phyloP scores from a whole-genome alignment of 208 protist species.

The Acanthamoeba sp. region DNA sequence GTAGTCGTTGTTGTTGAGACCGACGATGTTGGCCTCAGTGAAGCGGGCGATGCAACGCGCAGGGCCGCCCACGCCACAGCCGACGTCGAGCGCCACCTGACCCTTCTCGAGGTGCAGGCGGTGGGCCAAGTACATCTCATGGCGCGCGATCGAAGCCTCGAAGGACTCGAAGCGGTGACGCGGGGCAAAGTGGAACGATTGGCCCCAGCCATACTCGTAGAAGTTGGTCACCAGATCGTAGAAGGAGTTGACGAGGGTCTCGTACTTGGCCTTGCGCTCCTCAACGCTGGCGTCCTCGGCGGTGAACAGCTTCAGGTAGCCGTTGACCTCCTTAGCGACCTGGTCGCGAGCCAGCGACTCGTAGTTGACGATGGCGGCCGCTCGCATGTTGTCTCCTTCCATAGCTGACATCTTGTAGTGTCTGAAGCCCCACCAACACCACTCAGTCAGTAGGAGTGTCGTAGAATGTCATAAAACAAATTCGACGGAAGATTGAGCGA shows the following conservation, averaged over 20 bases:
- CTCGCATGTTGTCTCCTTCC: constrained; percentile 56
- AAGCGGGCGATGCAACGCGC: constrained; percentile 96
- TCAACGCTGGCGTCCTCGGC: constrained; percentile 35
- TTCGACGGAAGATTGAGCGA: too few species aligned
- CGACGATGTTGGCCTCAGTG: constrained; percentile 94
- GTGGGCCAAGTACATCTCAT: constrained; percentile 96
- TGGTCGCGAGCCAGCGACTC: constrained; percentile 58
- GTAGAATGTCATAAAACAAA: too few species aligned
- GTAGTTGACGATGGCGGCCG: constrained; percentile 42
- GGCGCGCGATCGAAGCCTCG: constrained; percentile 94
- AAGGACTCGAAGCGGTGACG: constrained; percentile 91
- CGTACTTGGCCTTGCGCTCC: constrained; percentile 81
- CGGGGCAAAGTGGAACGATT: constrained; percentile 92
- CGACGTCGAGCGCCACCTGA: constrained; percentile 92
- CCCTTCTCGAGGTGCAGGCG: constrained; percentile 92
- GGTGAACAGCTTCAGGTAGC: neutral
- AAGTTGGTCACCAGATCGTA: constrained; percentile 98
- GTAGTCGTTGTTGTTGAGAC: constrained; percentile 98
- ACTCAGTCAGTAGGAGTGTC: too few species aligned
- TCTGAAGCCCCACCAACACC: too few species aligned
- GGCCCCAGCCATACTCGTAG: constrained; percentile 98
- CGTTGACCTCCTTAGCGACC: constrained; percentile 56
- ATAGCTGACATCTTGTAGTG: constrained; percentile 3
- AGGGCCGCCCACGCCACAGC: constrained; percentile 97
- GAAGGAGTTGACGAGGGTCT: constrained; percentile 94